phyloP scores from a whole-genome alignment of 108 stramenopile species.

The Seminavis robusta region DNA sequence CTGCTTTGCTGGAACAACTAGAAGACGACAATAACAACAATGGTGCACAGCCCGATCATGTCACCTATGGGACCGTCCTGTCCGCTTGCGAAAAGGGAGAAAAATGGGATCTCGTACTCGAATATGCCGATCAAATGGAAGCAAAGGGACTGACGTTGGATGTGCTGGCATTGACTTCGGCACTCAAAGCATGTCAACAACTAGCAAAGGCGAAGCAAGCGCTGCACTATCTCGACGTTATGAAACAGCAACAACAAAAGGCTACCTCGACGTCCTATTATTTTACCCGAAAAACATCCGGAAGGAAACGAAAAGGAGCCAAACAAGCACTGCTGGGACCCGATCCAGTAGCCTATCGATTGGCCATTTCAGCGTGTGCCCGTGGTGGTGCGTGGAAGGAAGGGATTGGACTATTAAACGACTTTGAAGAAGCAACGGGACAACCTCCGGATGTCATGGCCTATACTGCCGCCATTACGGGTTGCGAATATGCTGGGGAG shows the following conservation, averaged over 20 bases:
- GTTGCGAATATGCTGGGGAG: constrained; percentile 76
- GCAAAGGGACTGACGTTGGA: constrained; percentile 49
- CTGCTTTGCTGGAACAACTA: constrained; percentile 58
- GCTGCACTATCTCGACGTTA: constrained; percentile 52
- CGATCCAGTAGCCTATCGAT: constrained; percentile 74
- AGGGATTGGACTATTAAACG: constrained; percentile 50
- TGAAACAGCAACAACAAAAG: constrained; percentile 35
- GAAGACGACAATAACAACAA: constrained; percentile 8
- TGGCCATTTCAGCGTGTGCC: constrained; percentile 79
- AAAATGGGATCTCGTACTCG: constrained; percentile 60
- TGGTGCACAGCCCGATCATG: constrained; percentile 60
- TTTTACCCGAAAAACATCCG: constrained; percentile 27
- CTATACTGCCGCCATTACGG: constrained; percentile 76
- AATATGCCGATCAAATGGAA: constrained; percentile 44
- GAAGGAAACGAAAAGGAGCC: constrained; percentile 42
- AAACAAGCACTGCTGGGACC: constrained; percentile 56
- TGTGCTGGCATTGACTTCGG: constrained; percentile 58
- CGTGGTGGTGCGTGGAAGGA: constrained; percentile 64
- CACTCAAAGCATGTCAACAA: constrained; percentile 76
- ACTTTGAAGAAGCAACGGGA: constrained; percentile 33
- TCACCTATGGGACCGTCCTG: constrained; percentile 80
- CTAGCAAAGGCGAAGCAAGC: constrained; percentile 66
- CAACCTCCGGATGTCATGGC: constrained; percentile 51
- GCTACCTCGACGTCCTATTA: background rate
- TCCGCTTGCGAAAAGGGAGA: constrained; percentile 64